Evolutionary conservation across 116 monocot species (phyloP).

Genomic region (Zostera marina): DNA sequence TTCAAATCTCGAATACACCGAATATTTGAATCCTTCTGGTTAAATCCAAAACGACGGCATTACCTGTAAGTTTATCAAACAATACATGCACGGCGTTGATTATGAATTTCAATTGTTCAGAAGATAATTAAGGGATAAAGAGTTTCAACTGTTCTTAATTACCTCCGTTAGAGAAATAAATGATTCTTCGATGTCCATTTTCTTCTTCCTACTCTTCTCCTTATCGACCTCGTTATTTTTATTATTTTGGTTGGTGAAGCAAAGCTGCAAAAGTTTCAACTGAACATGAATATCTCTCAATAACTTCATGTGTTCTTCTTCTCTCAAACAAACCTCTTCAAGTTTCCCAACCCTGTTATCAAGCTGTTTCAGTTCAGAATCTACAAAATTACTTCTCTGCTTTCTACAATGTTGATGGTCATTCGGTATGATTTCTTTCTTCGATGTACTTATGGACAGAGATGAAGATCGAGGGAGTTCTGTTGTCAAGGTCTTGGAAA

Average conservation of each 20-base stretch:
- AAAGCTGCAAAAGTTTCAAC: slow-evolving; percentile 22
- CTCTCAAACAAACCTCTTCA: slow-evolving; percentile 13
- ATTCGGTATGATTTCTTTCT: not conserved
- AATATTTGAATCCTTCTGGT: too few relatives aligned
- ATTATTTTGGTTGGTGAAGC: slow-evolving; percentile 8
- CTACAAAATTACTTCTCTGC: slow-evolving; percentile 8
- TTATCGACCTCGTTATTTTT: not conserved
- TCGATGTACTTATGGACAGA: not conserved
- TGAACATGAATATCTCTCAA: slow-evolving; percentile 42
- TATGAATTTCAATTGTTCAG: too few relatives aligned
- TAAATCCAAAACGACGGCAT: too few relatives aligned
- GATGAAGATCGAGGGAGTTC: too few relatives aligned
- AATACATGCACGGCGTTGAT: too few relatives aligned
- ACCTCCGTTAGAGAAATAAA: slow-evolving; percentile 42
- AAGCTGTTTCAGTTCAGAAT: slow-evolving; percentile 16
- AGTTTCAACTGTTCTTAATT: too few relatives aligned
- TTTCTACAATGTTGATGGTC: not conserved
- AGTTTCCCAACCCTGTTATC: slow-evolving; percentile 24
- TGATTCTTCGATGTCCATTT: not conserved
- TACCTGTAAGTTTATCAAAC: too few relatives aligned
- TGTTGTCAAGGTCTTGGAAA: too few relatives aligned
- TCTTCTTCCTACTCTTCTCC: slow-evolving; percentile 7
- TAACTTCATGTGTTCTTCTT: slow-evolving; percentile 37
- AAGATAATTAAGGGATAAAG: too few relatives aligned
- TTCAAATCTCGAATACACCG: too few relatives aligned